phyloP scores from a whole-genome alignment of 2,329 filamentous ascomycete genomes.

The Metarhizium anisopliae region DNA sequence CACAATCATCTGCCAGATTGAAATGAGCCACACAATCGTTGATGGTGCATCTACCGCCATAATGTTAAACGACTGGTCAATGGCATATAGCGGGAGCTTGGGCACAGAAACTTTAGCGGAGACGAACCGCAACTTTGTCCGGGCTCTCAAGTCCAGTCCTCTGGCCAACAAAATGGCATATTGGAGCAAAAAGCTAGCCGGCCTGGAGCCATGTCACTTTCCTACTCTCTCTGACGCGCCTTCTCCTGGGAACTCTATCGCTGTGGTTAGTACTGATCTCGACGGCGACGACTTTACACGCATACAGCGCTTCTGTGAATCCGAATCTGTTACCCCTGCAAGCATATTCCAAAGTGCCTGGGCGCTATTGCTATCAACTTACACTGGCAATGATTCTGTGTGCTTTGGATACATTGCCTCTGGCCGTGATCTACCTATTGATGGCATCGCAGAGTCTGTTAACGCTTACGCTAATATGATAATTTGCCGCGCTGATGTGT shows the following conservation, averaged over 20 bases:
- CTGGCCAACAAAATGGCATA: conserved; percentile 3
- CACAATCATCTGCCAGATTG: not conserved
- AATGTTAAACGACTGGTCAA: conserved; percentile 5
- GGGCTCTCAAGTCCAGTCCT: conserved; percentile 2
- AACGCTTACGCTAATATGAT: conserved; percentile 3
- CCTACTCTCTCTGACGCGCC: not conserved
- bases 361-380: conserved; percentile 8
- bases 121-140: conserved; percentile 3
- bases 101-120: not conserved
- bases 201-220: conserved; percentile 9
- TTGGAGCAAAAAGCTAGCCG: conserved; percentile 8
- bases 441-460: conserved; percentile 4
- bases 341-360: conserved; percentile 8
- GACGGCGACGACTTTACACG: not conserved
- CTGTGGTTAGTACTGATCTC: not conserved
- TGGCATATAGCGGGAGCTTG: not conserved
- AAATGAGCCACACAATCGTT: conserved; percentile 10
- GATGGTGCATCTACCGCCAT: conserved; percentile 21
- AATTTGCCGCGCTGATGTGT: conserved; percentile 1
- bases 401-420: conserved; percentile 4
- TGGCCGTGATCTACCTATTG: conserved; percentile 1
- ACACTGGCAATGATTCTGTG: not conserved
- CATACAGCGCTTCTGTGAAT: conserved; percentile 24
- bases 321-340: conserved; percentile 17
- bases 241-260: not conserved